Base-by-base conservation (phyloP, 176 grass and related monocot genomes). In the Musa schizocarpa region DNA sequence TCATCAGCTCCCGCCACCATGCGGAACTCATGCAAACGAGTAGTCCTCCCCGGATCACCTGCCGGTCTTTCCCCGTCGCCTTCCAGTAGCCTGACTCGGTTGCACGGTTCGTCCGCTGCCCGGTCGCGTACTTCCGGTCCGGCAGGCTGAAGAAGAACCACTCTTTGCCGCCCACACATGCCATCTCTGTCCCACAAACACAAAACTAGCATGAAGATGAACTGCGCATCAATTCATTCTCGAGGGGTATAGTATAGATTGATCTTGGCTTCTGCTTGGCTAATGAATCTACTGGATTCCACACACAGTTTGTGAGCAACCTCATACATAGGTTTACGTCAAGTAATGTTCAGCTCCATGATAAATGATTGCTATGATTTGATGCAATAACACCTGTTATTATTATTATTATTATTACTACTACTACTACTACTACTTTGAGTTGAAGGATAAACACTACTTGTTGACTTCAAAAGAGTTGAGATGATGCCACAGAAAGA, bases 61-160 rank as follows among this genome's bases (percentile, higher is more conserved):
- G 49, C 1, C 93, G 87, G 50, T 97, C 93, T 81, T 90, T 97
- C 11, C 93, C 93, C 0, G 93, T 97, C 1, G 90, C 93, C 79
- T 97, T 97, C 93, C 93, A 97, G 17, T 97, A 97, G 13, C 93
- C 93, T 0, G 86, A 93, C 76, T 87, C 75, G 9, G 93, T 97
- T 21, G 93, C 90, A 78, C 93, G 88, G 74, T 97, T 97, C 53
- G 90, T 97, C 53, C 93, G 77, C 9, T 88, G 88, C 0, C 93
- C 93, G 0, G 93, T 97, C 13, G 93, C 87, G 16, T 97, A 97
- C 68, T 97, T 97, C 74, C 93, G 87, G 63, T 97, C 93, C 24
- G 79, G 86, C 13, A 90, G 84, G 69, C 82, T 93, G 68, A 87
- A 92, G 75, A 97, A 93, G 68, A 93, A 97, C 93, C 93, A 97